Evolutionary conservation across 495 filamentous ascomycete genomes (phyloP).

Genomic region (Lasiosphaeria hispida): DNA sequence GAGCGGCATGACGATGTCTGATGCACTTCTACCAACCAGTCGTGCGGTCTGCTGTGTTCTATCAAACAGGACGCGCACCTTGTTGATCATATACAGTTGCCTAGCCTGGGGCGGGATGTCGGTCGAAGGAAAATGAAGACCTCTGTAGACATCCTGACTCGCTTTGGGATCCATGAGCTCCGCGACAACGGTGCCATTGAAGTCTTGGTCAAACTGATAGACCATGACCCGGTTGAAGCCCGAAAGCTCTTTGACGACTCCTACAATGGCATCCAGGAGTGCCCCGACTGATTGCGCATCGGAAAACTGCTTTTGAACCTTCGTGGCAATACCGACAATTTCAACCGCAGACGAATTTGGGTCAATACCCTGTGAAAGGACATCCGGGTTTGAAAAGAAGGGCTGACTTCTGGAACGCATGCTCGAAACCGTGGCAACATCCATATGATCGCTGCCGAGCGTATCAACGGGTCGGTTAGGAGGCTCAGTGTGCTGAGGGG

Average conservation of each 20-base stretch:
- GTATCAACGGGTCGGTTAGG: conserved; percentile 19
- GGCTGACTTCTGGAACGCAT: conserved; percentile 23
- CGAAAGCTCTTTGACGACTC: conserved; percentile 22
- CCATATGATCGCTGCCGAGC: conserved; percentile 26
- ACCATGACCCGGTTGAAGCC: conserved; percentile 26
- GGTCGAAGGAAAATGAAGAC: conserved; percentile 24
- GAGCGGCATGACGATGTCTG: conserved; percentile 69
- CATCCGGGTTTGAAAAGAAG: conserved; percentile 5
- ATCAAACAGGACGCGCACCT: conserved; percentile 67
- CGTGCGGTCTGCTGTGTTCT: conserved; percentile 65
- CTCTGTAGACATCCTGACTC: conserved; percentile 24
- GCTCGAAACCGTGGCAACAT: conserved; percentile 24
- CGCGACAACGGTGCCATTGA: conserved; percentile 25
- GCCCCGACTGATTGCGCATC: conserved; percentile 5
- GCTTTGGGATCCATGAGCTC: conserved; percentile 26
- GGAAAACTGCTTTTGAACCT: conserved; percentile 26
- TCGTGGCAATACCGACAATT: conserved; percentile 21
- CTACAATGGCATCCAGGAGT: conserved; percentile 23
- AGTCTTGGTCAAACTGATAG: conserved; percentile 27
- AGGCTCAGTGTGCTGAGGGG: not conserved
- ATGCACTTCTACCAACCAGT: conserved; percentile 65
- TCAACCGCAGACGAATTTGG: conserved; percentile 19
- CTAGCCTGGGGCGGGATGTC: conserved; percentile 28
- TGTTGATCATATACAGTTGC: conserved; percentile 68
- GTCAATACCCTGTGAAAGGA: conserved; percentile 1